Evolutionary conservation across 306 rosid genomes (phyloP).

Genomic region (Rosa rugosa): DNA sequence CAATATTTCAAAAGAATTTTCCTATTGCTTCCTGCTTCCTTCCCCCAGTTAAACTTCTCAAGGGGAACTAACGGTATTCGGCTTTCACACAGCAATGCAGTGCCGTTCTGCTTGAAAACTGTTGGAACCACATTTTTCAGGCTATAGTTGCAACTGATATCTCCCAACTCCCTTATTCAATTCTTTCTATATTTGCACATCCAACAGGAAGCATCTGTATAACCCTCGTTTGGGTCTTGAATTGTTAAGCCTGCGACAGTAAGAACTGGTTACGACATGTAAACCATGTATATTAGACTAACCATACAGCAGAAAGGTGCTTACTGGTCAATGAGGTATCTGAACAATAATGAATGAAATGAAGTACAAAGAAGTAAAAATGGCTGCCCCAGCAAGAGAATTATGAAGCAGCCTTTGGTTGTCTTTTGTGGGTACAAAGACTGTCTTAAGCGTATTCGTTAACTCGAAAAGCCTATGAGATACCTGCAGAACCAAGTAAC

Average conservation of each 20-base stretch:
- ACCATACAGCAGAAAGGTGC: slow-evolving; percentile 15
- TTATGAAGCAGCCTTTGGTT: slow-evolving; percentile 76
- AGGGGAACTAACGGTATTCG: slow-evolving; percentile 26
- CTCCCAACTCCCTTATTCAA: slow-evolving; percentile 41
- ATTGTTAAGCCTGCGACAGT: slow-evolving; percentile 45
- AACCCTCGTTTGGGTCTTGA: slow-evolving; percentile 33
- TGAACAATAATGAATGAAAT: slow-evolving; percentile 58
- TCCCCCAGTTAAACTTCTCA: slow-evolving; percentile 25
- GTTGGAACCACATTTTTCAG: slow-evolving; percentile 33
- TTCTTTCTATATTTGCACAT: slow-evolving; percentile 38
- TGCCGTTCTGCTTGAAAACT: slow-evolving; percentile 24
- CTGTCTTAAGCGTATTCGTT: slow-evolving; percentile 80
- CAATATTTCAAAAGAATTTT: slow-evolving; percentile 31
- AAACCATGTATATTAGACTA: not conserved
- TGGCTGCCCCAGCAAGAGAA: slow-evolving; percentile 60
- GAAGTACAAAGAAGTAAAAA: slow-evolving; percentile 62
- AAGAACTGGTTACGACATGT: slow-evolving; percentile 1
- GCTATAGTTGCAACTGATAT: slow-evolving; percentile 30
- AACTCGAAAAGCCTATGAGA: slow-evolving; percentile 89
- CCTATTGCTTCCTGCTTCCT: slow-evolving; percentile 34
- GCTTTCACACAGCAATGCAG: slow-evolving; percentile 34
- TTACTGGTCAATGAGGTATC: slow-evolving; percentile 66
- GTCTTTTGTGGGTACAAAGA: slow-evolving; percentile 84
- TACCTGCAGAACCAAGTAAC: slow-evolving; percentile 55
- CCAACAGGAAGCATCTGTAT: slow-evolving; percentile 39